phyloP scores from a whole-genome alignment of 2,329 filamentous ascomycete genomes.

The Achaetomium macrosporum region DNA sequence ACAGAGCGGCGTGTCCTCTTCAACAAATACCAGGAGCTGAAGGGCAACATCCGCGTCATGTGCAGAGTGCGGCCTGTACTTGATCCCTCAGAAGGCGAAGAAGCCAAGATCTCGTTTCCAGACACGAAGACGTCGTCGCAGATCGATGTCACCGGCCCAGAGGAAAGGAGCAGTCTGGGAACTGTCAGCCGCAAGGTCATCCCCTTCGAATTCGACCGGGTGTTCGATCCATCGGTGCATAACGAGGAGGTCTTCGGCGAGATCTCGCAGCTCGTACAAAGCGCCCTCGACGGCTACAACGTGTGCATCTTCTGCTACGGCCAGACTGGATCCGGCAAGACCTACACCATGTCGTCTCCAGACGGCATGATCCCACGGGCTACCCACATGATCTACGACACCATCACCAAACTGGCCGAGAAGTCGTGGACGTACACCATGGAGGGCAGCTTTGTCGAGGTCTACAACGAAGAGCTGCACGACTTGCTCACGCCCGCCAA shows the following conservation, averaged over 20 bases:
- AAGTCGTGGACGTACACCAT: conserved; percentile 94
- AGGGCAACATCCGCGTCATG: conserved; percentile 98
- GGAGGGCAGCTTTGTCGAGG: conserved; percentile 92
- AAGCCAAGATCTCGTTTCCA: conserved; percentile 73
- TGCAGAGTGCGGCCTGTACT: conserved; percentile 82
- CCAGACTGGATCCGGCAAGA: conserved; percentile 95
- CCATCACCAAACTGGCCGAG: conserved; percentile 73
- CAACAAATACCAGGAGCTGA: conserved; percentile 96
- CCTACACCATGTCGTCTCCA: conserved; percentile 83
- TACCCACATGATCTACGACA: conserved; percentile 88
- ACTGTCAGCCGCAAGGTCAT: conserved; percentile 72
- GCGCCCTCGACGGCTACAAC: conserved; percentile 93
- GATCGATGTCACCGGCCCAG: conserved; percentile 74
- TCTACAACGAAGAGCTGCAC: conserved; percentile 96
- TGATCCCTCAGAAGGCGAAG: conserved; percentile 51
- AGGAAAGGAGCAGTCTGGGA: conserved; percentile 75
- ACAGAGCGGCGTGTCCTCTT: conserved; percentile 85
- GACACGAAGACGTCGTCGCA: conserved; percentile 81
- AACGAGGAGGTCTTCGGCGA: conserved; percentile 91
- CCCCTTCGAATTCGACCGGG: conserved; percentile 86
- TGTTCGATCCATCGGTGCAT: conserved; percentile 71
- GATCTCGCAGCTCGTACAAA: conserved; percentile 94
- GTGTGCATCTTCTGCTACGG: conserved; percentile 99
- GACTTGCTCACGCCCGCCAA: conserved; percentile 66
- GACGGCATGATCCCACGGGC: conserved; percentile 96